phyloP scores from a whole-genome alignment of 2,329 filamentous ascomycete species.

The Orbilia blumenaviensis region DNA sequence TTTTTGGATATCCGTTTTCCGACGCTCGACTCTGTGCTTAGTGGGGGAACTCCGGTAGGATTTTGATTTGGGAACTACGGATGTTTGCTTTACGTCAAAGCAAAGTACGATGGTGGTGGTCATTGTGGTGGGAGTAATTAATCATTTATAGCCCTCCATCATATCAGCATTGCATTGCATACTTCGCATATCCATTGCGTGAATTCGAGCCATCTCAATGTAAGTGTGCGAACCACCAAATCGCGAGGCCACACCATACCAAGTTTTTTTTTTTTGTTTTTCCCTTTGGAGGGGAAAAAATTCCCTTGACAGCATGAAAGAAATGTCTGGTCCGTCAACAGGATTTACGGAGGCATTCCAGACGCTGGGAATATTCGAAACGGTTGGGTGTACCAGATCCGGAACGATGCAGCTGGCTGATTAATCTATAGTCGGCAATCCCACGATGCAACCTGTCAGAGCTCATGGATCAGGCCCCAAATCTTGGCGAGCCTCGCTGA shows the following conservation, averaged over 20 bases:
- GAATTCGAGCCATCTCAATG: too few species aligned
- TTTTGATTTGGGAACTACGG: not conserved
- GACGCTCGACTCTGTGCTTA: not conserved
- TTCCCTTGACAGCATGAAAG: not conserved
- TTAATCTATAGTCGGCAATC: too few species aligned
- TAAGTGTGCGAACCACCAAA: too few species aligned
- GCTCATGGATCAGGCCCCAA: not conserved
- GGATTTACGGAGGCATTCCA: too few species aligned
- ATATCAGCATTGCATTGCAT: too few species aligned
- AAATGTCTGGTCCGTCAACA: too few species aligned
- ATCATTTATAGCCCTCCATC: not conserved
- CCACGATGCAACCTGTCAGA: conserved; percentile 12
- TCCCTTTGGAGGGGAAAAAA: too few species aligned
- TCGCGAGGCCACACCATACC: not conserved
- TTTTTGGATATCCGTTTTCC: not conserved
- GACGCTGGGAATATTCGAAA: too few species aligned
- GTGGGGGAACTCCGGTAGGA: not conserved
- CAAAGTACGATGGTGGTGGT: too few species aligned
- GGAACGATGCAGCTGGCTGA: not conserved
- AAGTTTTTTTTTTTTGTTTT: not conserved
- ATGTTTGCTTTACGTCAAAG: not conserved
- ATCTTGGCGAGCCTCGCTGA: not conserved
- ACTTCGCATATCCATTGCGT: too few species aligned
- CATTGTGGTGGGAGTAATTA: not conserved
- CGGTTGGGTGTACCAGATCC: too few species aligned